A percentile compares a stretch with the other conserved stretches of the same genome.
phyloP scores from a whole-genome alignment of 2,329 filamentous ascomycete genomes.

The Aspergillus fumigatus region DNA sequence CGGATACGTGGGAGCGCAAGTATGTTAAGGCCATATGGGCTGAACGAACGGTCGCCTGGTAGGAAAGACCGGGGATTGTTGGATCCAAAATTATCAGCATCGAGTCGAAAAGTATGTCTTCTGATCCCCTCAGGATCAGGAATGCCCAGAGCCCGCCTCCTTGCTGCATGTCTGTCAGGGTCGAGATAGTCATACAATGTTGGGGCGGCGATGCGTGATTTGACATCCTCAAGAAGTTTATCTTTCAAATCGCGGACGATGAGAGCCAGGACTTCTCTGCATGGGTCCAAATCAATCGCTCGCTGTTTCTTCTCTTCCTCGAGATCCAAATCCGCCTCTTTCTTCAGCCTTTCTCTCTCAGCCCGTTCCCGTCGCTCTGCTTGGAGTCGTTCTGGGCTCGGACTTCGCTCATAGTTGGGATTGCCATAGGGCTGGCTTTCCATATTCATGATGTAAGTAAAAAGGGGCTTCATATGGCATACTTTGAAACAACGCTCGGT shows the following conservation, averaged over 20 bases:
- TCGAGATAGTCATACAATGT: conserved; percentile 77
- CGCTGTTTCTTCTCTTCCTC: conserved; percentile 88
- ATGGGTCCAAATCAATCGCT: conserved; percentile 86
- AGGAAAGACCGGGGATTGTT: conserved; percentile 48
- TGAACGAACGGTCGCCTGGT: conserved; percentile 38
- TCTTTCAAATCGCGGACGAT: conserved; percentile 77
- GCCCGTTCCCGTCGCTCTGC: conserved; percentile 55
- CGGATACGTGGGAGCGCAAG: conserved; percentile 69
- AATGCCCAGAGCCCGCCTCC: conserved; percentile 73
- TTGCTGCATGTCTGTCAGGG: conserved; percentile 73
- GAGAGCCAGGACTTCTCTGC: conserved; percentile 72
- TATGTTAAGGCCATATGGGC: conserved; percentile 49
- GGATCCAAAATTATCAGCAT: conserved; percentile 59
- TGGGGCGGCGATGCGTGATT: conserved; percentile 78
- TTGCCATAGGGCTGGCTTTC: conserved; percentile 69
- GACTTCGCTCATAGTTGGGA: conserved; percentile 54
- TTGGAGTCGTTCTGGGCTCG: conserved; percentile 41
- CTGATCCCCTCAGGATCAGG: conserved; percentile 61
- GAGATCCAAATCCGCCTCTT: conserved; percentile 74
- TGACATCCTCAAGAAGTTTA: conserved; percentile 84
- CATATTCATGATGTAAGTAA: conserved; percentile 92
- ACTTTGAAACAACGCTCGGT: conserved; percentile 73
- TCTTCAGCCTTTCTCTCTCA: conserved; percentile 61
- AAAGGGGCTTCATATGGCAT: conserved; percentile 77
- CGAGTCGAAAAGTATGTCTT: conserved; percentile 53